Base-by-base conservation (phyloP, 805 yeast species). In the Nakazawaea ernobii region DNA sequence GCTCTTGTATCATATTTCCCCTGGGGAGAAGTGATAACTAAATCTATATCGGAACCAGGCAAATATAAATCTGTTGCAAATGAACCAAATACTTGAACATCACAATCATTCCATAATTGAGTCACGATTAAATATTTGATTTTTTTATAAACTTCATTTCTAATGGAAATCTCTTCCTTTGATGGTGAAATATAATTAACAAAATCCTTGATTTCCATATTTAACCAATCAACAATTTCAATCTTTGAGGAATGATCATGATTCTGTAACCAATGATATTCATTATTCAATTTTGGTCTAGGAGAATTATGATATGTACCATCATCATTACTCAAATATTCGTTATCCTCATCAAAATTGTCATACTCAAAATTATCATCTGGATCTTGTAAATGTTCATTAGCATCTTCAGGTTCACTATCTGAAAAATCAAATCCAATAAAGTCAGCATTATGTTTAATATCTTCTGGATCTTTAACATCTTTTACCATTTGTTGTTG, bases 41-140 rank as follows among this genome's bases (percentile, higher is more conserved):
- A 83, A 64, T 92, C 99, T 30, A 92, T 89, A 71, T 92, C 99
- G 0, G 97, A 88, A 1, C 96, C 96, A 0, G 98, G 98, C 14
- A 92, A 70, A 59, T 90, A 92, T 51, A 92, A 68, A 59, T 91
- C 97, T 0, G 97, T 91, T 0, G 98, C 96, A 62, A 79, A 86
- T 0, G 97, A 91, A 0, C 99, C 99, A 69, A 94, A 92, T 7
- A 91, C 95, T 52, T 83, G 83, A 4, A 86, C 78, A 48, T 83
- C 85, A 13, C 92, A 81, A 52, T 80, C 86, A 1, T 82, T 81
- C 97, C 97, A 92, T 45, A 83, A 67, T 2, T 65, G 60, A 6
- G 69, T 65, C 3, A 78, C 75, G 1, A 79, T 70, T 44, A 78
- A 73, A 6, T 63, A 59, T 52, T 84, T 79, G 30, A 94, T 66